Conservation (phyloP, 169 alveolate genomes). For the Eimeria maxima region DNA sequence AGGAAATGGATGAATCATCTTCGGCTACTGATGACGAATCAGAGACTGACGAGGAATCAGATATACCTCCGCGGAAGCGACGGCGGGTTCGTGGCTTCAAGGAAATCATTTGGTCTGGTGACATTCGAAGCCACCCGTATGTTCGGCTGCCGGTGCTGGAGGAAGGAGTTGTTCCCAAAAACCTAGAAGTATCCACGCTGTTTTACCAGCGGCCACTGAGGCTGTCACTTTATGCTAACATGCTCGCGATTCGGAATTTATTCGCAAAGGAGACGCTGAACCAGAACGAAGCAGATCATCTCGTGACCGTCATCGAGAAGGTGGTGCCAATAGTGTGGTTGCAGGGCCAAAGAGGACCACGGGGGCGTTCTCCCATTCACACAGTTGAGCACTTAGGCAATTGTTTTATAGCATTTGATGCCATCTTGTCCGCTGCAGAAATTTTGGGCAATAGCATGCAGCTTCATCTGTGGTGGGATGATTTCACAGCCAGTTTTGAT, state of each 20-base stretch:
- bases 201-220: background rate
- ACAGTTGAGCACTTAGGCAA: background rate
- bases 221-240: too few species aligned
- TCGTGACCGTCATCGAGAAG: background rate
- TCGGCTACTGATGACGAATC: background rate
- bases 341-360: background rate
- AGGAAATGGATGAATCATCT: background rate
- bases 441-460: background rate
- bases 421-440: background rate
- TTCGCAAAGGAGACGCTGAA: background rate
- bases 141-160: slow-evolving; percentile 9
- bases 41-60: background rate
- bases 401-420: background rate
- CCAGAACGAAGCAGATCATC: background rate
- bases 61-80: background rate
- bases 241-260: background rate
- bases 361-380: background rate
- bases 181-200: background rate
- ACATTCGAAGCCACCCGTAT: background rate
- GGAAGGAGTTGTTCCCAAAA: background rate
- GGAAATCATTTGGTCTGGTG: background rate
- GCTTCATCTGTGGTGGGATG: background rate
- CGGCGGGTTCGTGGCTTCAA: background rate
- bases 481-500: background rate
- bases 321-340: background rate